Percentiles rank a stretch among this genome's conserved stretches.
phyloP scores from a whole-genome alignment of 768 basidiomycete species.

The Boletus sp. region DNA sequence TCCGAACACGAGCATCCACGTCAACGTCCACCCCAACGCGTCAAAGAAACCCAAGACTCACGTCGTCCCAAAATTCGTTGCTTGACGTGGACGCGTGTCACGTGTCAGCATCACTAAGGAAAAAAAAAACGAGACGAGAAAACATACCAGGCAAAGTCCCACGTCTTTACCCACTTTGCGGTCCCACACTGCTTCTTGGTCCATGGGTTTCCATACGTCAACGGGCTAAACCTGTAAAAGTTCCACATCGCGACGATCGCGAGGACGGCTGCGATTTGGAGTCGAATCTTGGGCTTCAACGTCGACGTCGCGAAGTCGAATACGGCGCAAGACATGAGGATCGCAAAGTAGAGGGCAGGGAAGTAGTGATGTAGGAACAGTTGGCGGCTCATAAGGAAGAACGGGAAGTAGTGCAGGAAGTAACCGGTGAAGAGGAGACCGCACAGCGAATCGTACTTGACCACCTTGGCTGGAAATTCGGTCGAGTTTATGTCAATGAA shows the following conservation, averaged over 20 bases:
- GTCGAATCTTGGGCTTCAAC: slow-evolving; percentile 68
- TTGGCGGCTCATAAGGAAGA: slow-evolving; percentile 96
- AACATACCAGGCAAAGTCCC: slow-evolving; percentile 91
- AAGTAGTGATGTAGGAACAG: slow-evolving; percentile 98
- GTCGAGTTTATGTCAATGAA: slow-evolving; percentile 1
- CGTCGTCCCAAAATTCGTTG: slow-evolving; percentile 66
- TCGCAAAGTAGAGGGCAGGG: slow-evolving; percentile 93
- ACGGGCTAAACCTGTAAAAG: slow-evolving; percentile 74
- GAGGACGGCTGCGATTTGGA: slow-evolving; percentile 79
- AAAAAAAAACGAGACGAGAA: neutral
- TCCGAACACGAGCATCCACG: neutral
- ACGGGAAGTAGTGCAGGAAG: slow-evolving; percentile 92
- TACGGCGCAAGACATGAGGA: slow-evolving; percentile 68
- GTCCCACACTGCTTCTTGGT: slow-evolving; percentile 73
- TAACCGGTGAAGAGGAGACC: slow-evolving; percentile 93
- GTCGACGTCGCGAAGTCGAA: slow-evolving; percentile 87
- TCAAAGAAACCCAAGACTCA: slow-evolving; percentile 36
- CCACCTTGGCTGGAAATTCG: slow-evolving; percentile 64
- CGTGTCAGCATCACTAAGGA: neutral
- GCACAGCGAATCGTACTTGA: slow-evolving; percentile 88
- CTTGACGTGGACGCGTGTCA: slow-evolving; percentile 31
- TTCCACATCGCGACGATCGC: slow-evolving; percentile 74
- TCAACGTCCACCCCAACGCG: neutral
- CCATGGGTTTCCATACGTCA: slow-evolving; percentile 86
- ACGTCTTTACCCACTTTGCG: slow-evolving; percentile 86